A percentile compares a stretch with the other conserved stretches of the same genome.
Evolutionary conservation across 768 basidiomycete genomes (phyloP).

Genomic region (Podaxis pistillaris): DNA sequence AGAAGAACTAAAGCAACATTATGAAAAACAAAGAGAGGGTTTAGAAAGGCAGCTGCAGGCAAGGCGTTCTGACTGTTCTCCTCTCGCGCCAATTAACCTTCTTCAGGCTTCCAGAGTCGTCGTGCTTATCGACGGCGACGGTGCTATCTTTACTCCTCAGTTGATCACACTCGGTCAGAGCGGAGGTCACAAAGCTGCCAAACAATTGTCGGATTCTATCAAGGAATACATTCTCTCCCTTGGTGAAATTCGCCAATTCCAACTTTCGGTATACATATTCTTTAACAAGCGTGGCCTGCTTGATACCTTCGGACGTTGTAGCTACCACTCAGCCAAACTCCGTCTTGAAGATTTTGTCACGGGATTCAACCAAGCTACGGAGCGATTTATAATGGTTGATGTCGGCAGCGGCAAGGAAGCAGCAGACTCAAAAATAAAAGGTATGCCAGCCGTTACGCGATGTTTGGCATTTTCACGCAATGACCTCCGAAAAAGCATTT

Average conservation of each 20-base stretch:
- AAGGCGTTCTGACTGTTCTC: not conserved
- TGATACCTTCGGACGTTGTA: conserved; percentile 46
- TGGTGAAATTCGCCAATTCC: conserved; percentile 39
- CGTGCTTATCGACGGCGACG: conserved; percentile 66
- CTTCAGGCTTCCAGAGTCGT: conserved; percentile 41
- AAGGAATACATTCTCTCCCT: conserved; percentile 32
- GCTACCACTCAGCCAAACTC: conserved; percentile 31
- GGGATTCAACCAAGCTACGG: conserved; percentile 70
- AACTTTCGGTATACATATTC: conserved; percentile 66
- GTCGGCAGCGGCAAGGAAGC: conserved; percentile 73
- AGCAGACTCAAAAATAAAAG: conserved; percentile 75
- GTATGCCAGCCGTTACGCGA: conserved; percentile 31
- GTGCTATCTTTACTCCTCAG: conserved; percentile 54
- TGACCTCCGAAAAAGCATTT: conserved; percentile 33
- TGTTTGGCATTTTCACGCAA: conserved; percentile 2
- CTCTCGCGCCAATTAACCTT: conserved; percentile 1
- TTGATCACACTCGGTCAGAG: conserved; percentile 53
- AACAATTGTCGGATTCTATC: conserved; percentile 42
- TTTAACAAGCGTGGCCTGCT: conserved; percentile 60
- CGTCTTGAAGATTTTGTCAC: conserved; percentile 63
- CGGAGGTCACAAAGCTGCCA: conserved; percentile 59
- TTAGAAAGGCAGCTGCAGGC: conserved; percentile 43
- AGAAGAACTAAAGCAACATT: conserved; percentile 32
- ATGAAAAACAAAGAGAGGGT: conserved; percentile 35
- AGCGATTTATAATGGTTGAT: conserved; percentile 68